Base-by-base conservation (phyloP, 768 basidiomycete genomes). In the Termitomyces sp. region DNA sequence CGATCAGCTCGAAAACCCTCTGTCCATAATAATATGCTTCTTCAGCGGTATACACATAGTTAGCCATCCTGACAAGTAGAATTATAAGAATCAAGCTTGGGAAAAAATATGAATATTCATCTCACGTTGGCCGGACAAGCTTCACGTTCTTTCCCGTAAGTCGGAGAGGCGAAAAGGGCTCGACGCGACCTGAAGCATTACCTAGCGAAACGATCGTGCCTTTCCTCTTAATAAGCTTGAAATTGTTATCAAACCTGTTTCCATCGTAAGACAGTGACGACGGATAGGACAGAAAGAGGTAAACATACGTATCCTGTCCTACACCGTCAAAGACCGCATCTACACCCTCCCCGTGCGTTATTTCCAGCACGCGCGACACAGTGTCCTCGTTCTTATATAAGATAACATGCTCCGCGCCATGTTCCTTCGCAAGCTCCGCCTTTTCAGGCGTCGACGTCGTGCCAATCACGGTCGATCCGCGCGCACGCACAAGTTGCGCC, bases 251-350 rank as follows among this genome's bases (percentile, higher is more conserved):
- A 67, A 88, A 90, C 9, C 88, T 90, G n/a, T 20, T 31, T 29
- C n/a, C 18, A 20, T 20, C 47, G 5, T 31, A 3, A 48, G 47
- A n/a, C 47, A 16, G 20, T 31, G 9, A n/a, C 18, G 18, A 48
- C 18, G n/a, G 5, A 48, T 20, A 26, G 29, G 9, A 20, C 31
- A 18, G 18, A 29, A 46, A 31, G 46, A n/a, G 8, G 24, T 29
- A 18, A 22, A 78, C 88, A 58, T 72, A 95, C 82, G 94, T 97
- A 70, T 92, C 89, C 75, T 91, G 94, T 1, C 96, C 96, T 16
- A 99, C 93, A 26, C 96, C 95, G 66, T 99, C 96, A 66, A 88
- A 96, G 4, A 93, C 90, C 15, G 92, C 91, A 61, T 85, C 78
- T 3, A 93, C 90, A 18, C 92, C 91, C 62, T 85, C 78, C 7